Evolutionary conservation across 176 grass and related monocot species (phyloP).

Genomic region (Oryza meyeriana): DNA sequence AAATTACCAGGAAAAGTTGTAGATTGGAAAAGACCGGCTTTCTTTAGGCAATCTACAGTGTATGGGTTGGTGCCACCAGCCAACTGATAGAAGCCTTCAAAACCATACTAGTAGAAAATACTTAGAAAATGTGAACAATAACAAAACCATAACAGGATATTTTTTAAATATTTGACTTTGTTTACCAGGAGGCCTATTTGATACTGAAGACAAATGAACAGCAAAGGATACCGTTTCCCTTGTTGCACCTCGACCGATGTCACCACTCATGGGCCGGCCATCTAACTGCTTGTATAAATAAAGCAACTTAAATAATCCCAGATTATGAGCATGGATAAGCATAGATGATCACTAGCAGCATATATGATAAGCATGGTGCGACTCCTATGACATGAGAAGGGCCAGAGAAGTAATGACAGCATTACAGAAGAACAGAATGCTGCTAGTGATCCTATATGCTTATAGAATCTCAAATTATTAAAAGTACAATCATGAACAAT

Average conservation of each 20-base stretch:
- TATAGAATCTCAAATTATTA: neutral
- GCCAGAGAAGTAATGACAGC: neutral
- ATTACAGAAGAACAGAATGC: neutral
- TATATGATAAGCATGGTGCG: neutral
- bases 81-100: slow-evolving; percentile 90
- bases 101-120: slow-evolving; percentile 31
- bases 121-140: slow-evolving; percentile 1
- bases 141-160: neutral
- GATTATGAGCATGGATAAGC: neutral
- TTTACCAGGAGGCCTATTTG: slow-evolving; percentile 73
- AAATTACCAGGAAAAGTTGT: slow-evolving; percentile 39
- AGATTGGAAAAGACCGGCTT: slow-evolving; percentile 61
- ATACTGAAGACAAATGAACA: slow-evolving; percentile 51
- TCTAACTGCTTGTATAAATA: slow-evolving; percentile 56
- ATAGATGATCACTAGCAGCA: neutral
- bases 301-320: neutral
- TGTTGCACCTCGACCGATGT: slow-evolving; percentile 88
- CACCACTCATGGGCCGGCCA: slow-evolving; percentile 89
- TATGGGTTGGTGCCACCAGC: slow-evolving; percentile 83
- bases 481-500: neutral
- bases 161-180: neutral
- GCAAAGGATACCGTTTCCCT: slow-evolving; percentile 83
- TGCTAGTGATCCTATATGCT: neutral
- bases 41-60: slow-evolving; percentile 77
- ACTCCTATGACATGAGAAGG: neutral